Evolutionary conservation across 192 early-diverging fungal species (phyloP).

Genomic region (Entomortierella parvispora): DNA sequence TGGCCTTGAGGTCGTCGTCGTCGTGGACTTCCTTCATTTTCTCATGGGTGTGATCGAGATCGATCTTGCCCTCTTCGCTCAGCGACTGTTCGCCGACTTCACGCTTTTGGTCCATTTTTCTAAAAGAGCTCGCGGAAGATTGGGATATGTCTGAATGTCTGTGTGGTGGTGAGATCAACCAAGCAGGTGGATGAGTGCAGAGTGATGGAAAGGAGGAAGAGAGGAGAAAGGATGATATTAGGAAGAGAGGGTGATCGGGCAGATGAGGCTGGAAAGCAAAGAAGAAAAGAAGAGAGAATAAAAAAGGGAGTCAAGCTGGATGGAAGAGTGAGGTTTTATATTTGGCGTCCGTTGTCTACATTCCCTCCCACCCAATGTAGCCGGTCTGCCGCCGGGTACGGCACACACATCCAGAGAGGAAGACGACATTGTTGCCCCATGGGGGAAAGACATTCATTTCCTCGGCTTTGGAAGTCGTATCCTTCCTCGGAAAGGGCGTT

Average conservation of each 20-base stretch:
- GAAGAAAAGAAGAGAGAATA: constrained; percentile 4
- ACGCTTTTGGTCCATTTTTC: too few relatives aligned
- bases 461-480: too few relatives aligned
- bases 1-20: neutral
- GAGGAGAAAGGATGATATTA: constrained; percentile 2
- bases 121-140: too few relatives aligned
- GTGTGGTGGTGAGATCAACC: too few relatives aligned
- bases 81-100: neutral
- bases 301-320: neutral
- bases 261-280: neutral
- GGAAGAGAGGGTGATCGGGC: neutral
- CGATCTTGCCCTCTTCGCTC: neutral
- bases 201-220: neutral
- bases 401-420: too few relatives aligned
- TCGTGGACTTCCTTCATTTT: neutral
- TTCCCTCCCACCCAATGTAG: too few relatives aligned
- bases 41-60: neutral
- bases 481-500: too few relatives aligned
- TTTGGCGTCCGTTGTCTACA: too few relatives aligned
- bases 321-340: neutral
- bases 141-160: too few relatives aligned
- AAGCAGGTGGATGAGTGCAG: neutral
- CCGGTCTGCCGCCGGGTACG: too few relatives aligned
- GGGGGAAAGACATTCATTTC: too few relatives aligned
- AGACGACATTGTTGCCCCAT: too few relatives aligned